Evolutionary conservation across 371 early-diverging fungal species (phyloP).

Genomic region (Rhizomucor pusillus): DNA sequence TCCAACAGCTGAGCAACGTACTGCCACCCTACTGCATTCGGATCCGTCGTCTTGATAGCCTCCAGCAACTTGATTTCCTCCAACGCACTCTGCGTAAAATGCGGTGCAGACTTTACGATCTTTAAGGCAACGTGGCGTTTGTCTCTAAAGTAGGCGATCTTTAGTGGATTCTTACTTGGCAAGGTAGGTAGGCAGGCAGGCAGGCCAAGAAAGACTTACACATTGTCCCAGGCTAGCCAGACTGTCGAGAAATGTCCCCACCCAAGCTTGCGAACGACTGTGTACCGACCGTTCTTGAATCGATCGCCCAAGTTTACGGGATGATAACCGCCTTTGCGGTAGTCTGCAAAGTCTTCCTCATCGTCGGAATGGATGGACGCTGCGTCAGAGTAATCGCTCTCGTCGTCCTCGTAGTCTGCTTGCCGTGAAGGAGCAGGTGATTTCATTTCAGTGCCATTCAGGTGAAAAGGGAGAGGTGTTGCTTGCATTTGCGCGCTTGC

Average conservation of each 20-base stretch:
- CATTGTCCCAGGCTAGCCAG: conserved; percentile 85
- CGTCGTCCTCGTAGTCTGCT: conserved; percentile 10
- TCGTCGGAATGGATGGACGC: conserved; percentile 55
- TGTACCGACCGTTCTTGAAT: conserved; percentile 81
- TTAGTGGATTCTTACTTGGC: not conserved
- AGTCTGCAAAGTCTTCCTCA: conserved; percentile 90
- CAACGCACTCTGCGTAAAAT: conserved; percentile 92
- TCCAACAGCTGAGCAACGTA: conserved; percentile 84
- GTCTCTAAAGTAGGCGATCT: conserved; percentile 26
- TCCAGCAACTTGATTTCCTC: conserved; percentile 94
- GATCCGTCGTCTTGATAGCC: conserved; percentile 66
- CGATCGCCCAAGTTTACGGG: conserved; percentile 82
- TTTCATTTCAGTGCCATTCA: not conserved
- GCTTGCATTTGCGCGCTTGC: too few relatives aligned
- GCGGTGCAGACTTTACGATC: conserved; percentile 93
- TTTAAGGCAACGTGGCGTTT: conserved; percentile 91
- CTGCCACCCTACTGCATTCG: conserved; percentile 53
- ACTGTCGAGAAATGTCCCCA: conserved; percentile 99
- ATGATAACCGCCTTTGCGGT: conserved; percentile 93
- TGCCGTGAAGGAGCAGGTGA: not conserved
- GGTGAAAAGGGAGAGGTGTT: too few relatives aligned
- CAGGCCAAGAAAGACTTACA: conserved; percentile 41
- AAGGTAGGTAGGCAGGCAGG: not conserved
- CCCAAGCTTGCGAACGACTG: conserved; percentile 87
- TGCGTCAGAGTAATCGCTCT: conserved; percentile 19